Evolutionary conservation across 768 basidiomycete species (phyloP).

Genomic region (Roridomyces roridus): DNA sequence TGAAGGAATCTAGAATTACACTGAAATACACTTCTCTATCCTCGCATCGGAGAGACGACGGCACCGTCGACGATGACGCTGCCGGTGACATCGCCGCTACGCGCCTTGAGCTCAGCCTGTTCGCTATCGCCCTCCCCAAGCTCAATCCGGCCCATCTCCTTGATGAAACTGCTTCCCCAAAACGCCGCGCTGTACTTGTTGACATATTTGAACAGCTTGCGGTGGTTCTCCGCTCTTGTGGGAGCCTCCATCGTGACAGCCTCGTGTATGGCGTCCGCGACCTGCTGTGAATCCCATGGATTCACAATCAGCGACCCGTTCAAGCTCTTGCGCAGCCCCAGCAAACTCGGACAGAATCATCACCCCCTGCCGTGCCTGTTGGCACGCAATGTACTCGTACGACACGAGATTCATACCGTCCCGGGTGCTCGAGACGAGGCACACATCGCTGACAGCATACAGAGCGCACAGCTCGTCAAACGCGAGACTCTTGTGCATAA

Average conservation of each 20-base stretch:
- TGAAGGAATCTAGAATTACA: slow-evolving; percentile 13
- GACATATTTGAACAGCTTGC: slow-evolving; percentile 96
- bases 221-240: slow-evolving; percentile 88
- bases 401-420: slow-evolving; percentile 99
- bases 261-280: slow-evolving; percentile 96
- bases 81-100: slow-evolving; percentile 40
- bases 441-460: slow-evolving; percentile 96
- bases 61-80: slow-evolving; percentile 46
- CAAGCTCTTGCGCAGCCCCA: slow-evolving; percentile 92
- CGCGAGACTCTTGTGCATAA: slow-evolving; percentile 94
- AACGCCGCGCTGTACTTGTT: slow-evolving; percentile 93
- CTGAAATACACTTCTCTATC: slow-evolving; percentile 20
- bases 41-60: slow-evolving; percentile 24
- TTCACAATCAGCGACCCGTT: slow-evolving; percentile 98
- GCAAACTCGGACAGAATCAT: slow-evolving; percentile 99
- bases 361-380: slow-evolving; percentile 89
- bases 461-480: slow-evolving; percentile 98
- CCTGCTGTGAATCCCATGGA: slow-evolving; percentile 99
- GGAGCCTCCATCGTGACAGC: slow-evolving; percentile 89
- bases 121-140: slow-evolving; percentile 43
- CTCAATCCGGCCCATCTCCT: slow-evolving; percentile 76
- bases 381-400: slow-evolving; percentile 98
- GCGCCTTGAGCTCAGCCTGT: slow-evolving; percentile 39
- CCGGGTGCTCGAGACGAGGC: slow-evolving; percentile 91
- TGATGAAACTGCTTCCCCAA: slow-evolving; percentile 92